These are phyloP conservation scores for Trametes sp. DNA, from an alignment of 1,284 basidiomycete species.

Conservation along the genomic window DNA sequence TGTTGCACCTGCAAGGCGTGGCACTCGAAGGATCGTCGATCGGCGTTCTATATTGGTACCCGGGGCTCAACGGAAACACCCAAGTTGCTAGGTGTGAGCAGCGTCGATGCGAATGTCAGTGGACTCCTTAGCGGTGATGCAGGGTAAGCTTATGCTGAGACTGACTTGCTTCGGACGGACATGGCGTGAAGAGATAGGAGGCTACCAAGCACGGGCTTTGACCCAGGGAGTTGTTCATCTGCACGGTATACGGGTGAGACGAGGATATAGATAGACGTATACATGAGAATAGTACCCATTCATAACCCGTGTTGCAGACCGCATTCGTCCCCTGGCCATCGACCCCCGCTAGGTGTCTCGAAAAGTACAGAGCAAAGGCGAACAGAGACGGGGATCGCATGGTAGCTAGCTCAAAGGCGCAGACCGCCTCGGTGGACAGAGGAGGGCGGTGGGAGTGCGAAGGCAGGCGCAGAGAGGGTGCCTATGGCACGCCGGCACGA, in stretches of 20 bases:
- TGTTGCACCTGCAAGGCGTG: slow-evolving; percentile 25
- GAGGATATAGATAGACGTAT: not conserved
- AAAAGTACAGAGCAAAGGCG: slow-evolving; percentile 5
- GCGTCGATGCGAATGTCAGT: not conserved
- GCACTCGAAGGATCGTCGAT: slow-evolving; percentile 13
- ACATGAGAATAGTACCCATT: slow-evolving; percentile 18
- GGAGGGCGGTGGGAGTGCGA: not conserved
- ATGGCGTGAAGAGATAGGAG: slow-evolving; percentile 25
- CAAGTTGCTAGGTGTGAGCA: slow-evolving; percentile 12
- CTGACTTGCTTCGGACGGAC: slow-evolving; percentile 21
- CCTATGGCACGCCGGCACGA: not conserved
- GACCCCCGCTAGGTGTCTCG: not conserved
- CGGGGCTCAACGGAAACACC: slow-evolving; percentile 20
- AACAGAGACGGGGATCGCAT: slow-evolving; percentile 16
- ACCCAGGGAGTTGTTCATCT: slow-evolving; percentile 28
- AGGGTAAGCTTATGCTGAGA: not conserved
- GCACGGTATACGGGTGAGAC: not conserved
- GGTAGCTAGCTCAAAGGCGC: not conserved
- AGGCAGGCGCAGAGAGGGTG: not conserved
- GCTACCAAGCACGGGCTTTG: slow-evolving; percentile 30
- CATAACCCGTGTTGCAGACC: slow-evolving; percentile 10
- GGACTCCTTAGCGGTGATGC: no score
- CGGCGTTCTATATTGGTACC: slow-evolving; percentile 25
- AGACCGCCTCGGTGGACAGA: not conserved
- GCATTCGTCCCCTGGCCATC: slow-evolving; percentile 25